Base-by-base conservation (phyloP, 148 eudicot species). In the Vaccinium darrowii region DNA sequence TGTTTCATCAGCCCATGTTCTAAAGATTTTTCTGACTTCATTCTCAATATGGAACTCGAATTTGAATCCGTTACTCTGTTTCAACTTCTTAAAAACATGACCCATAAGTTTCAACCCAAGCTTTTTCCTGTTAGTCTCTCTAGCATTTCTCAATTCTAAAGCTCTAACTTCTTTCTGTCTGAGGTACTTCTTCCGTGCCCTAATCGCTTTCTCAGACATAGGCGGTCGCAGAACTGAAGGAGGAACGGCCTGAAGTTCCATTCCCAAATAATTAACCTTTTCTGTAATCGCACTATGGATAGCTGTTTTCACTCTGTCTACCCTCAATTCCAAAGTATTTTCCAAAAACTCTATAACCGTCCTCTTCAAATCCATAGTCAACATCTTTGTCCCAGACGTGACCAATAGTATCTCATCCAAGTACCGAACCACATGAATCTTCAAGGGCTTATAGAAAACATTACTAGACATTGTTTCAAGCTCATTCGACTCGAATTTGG, bases 211-310 rank as follows among this genome's bases (percentile, higher is more conserved):
- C 72, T 92, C 94, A 3, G 98, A 92, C 85, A 90, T 78, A 7
- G 92, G 91, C 0, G 96, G 98, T 62, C 88, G 92, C 74, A 96
- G 54, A 79, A 93, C 89, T 9, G 98, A 96, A 84, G 99, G 99
- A 0, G 92, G 84, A 80, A 96, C 99, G 9, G 96, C 98, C 85
- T 83, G 98, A 85, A 96, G 89, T 82, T 94, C 99, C 97, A 96
- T 92, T 57, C 98, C 99, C 89, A 96, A 85, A 85, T 93, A 96
- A 77, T 84, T 89, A 87, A 96, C 92, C 85, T 94, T 95, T 88
- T 96, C 99, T 4, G 95, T 92, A 86, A 91, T 92, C 1, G 98
- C 93, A 90, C 98, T 95, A 82, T 95, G 99, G n/a, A 96, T 88
- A 52, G 88, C 92, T 10, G 95, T 92, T 79, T 84, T 90, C 47